Evolutionary conservation across 2,329 filamentous ascomycete species (phyloP), one percentile per base, ranked within the genome.

Genomic region (Aspergillus tamarii): DNA sequence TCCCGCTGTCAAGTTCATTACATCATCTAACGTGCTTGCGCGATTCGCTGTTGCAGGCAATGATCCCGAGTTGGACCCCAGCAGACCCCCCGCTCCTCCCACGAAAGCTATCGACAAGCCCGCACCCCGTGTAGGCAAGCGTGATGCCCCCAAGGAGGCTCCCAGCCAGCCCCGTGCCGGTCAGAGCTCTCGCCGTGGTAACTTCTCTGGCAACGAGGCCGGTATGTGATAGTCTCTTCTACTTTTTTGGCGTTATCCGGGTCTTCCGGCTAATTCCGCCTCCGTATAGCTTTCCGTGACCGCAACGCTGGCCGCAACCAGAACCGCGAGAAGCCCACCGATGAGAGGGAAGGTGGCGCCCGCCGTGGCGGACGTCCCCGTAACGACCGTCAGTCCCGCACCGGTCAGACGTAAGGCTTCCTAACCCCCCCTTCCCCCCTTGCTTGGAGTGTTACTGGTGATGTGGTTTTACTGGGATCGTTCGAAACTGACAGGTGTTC

Each of bases 91-190:
- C 76, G 85, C 88, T 74, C 90, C 90, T 79, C 94, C 93, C 75
- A 89, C 92, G 75, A 95, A 93, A 88, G 91, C 92, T 80, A 87
- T 95, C 78, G 93, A 97, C 81, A 96, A 95, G 89, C 87, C 89
- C 71, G 82, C 85, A 72, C 84, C 88, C 76, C 90, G 93, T 81
- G 87, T 87, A 79, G 88, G 87, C 80, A 97, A 97, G 90, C 92
- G 93, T 84, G 94, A 94, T 84, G 90, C 87, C 78, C 89, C 91
- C 78, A 88, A 88, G 78, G 88, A 93, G 78, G 87, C 88, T 76
- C 88, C 91, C 63, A 77, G 77, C 46, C 23, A 48, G 66, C 80
- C 77, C 71, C 73, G 76, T 71, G 64, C 70, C 48, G 73, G 73
- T 65, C 67, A 64, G 66, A 71, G 69, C 69, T 76, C 79, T 69